Base-by-base conservation (phyloP, 306 rosid species). In the Parietaria judaica region DNA sequence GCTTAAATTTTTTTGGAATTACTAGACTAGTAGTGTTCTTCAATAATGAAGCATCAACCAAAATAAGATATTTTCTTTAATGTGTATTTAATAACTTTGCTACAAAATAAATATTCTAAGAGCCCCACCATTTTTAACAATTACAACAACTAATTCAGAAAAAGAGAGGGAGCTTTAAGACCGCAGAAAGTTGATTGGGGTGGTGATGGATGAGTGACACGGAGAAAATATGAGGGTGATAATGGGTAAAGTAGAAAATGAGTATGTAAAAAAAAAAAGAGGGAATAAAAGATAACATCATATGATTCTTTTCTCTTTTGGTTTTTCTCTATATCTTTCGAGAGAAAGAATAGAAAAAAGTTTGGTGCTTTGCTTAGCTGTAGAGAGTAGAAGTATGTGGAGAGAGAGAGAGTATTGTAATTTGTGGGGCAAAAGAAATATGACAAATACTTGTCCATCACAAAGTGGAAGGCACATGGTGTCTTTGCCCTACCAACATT, bases 401-500 rank as follows among this genome's bases (percentile, higher is more conserved):
- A 41, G 45, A 41, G 76, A 41, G 66, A 50, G 16, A 6, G 16
- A 15, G 31, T 58, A 47, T 58, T 10, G 55, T 38, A 36, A 35
- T 51, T 23, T 59, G 72, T 73, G 79, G 66, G 78, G 63, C 55
- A 46, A 50, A 34, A 47, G 56, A 37, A 46, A 34, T 54, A 58
- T 65, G 64, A 49, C 66, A 78, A 70, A 69, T 43, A 59, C 64
- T 41, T 64, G 63, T 57, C 45, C 74, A 50, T 36, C 8, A 56
- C 56, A 34, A 55, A 47, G 75, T 39, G 70, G 75, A 81, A 36
- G 71, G 70, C 81, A 67, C 79, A 51, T 76, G 79, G 69, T 65
- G 70, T 64, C 65, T 76, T 0, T 6, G 65, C 61, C 71, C 79
- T 71, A 58, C 74, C 14, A 15, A 54, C 51, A 57, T 58, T 60